A percentile compares a stretch with the other conserved stretches of the same genome.
These are phyloP conservation scores for Penicillium sp. DNA, from an alignment of 2,329 filamentous ascomycete genomes.

Conservation along the genomic window DNA sequence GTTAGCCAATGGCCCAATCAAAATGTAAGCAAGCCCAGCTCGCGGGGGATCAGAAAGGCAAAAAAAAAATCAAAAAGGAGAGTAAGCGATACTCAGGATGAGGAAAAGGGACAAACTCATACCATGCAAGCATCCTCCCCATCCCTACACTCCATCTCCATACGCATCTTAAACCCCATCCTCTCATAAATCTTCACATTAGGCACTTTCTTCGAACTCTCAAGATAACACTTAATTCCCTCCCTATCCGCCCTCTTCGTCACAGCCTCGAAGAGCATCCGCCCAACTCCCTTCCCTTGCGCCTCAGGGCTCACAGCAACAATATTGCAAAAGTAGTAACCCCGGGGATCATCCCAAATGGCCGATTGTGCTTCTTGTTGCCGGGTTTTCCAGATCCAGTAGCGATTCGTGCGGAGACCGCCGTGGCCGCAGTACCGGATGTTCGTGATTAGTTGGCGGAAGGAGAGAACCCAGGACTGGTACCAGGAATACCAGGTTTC, in stretches of 20 bases:
- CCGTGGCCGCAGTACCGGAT: conserved; percentile 65
- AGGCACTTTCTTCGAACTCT: conserved; percentile 68
- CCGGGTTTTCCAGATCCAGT: conserved; percentile 74
- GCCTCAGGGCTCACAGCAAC: conserved; percentile 69
- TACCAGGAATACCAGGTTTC: conserved; percentile 67
- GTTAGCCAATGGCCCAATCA: not conserved
- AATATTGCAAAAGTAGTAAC: conserved; percentile 79
- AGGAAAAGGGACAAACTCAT: conserved; percentile 17
- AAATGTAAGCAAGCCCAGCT: not conserved
- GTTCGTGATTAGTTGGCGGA: conserved; percentile 68
- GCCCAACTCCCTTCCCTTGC: conserved; percentile 70
- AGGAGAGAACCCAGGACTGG: conserved; percentile 66
- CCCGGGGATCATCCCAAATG: conserved; percentile 68
- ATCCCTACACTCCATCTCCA: conserved; percentile 69
- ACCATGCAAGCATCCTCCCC: conserved; percentile 60
- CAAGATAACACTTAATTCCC: conserved; percentile 68
- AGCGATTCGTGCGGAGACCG: conserved; percentile 67
- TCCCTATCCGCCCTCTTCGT: conserved; percentile 66
- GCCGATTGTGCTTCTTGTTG: conserved; percentile 66
- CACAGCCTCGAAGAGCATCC: conserved; percentile 66
- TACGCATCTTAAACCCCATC: conserved; percentile 68
- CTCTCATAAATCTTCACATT: conserved; percentile 73
- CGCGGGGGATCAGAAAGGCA: not conserved
- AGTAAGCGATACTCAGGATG: not conserved
- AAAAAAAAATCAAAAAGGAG: not conserved